Evolutionary conservation across 257 asterid species (phyloP).

Genomic region (Lycium ferocissimum): DNA sequence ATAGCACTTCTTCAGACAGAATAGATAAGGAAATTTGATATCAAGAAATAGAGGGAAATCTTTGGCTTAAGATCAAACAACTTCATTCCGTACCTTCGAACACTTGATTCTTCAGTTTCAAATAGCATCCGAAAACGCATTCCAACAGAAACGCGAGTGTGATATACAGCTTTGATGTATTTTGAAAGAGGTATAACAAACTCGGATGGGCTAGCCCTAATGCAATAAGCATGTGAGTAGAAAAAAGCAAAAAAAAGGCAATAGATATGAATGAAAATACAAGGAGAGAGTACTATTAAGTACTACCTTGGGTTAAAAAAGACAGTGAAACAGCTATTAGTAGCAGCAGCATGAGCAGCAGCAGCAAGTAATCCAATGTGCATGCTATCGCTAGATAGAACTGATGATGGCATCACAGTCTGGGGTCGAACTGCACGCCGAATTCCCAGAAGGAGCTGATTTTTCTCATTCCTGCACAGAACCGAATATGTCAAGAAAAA

Average conservation of each 20-base stretch:
- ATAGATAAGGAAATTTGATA: not conserved
- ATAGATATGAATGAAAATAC: not conserved
- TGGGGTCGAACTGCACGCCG: conserved; percentile 94
- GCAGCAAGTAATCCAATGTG: conserved; percentile 99
- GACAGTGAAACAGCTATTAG: conserved; percentile 95
- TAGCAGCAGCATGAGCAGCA: conserved; percentile 99
- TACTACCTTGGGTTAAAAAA: conserved; percentile 86
- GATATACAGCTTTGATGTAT: conserved; percentile 90
- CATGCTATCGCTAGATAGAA: conserved; percentile 98
- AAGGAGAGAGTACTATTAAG: conserved; percentile 11
- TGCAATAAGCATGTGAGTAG: conserved; percentile 34
- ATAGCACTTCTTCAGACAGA: not conserved
- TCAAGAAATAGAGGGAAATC: not conserved
- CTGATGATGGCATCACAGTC: conserved; percentile 98
- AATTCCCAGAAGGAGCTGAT: conserved; percentile 93
- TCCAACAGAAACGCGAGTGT: conserved; percentile 93
- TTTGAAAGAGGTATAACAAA: conserved; percentile 89
- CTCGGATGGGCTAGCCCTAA: conserved; percentile 98
- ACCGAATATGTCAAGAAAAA: not conserved
- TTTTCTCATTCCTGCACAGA: conserved; percentile 80
- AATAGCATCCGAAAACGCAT: conserved; percentile 98
- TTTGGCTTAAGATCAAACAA: not conserved
- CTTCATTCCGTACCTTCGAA: conserved; percentile 71
- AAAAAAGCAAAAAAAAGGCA: not conserved
- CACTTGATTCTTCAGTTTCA: conserved; percentile 99